A percentile compares a stretch with the other conserved stretches of the same genome.
phyloP scores from a whole-genome alignment of 2,329 filamentous ascomycete genomes.

The Fusarium chaquense region DNA sequence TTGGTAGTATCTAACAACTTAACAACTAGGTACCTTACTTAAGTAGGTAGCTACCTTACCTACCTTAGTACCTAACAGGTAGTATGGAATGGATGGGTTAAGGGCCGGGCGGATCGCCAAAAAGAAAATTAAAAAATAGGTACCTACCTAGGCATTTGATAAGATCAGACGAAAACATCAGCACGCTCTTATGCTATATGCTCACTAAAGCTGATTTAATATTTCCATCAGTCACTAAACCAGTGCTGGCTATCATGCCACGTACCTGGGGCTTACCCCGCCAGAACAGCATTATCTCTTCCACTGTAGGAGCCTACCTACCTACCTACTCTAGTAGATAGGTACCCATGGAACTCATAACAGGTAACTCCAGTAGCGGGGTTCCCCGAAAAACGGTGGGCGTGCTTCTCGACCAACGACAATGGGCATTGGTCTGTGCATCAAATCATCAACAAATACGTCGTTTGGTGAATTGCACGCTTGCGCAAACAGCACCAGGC shows the following conservation, averaged over 20 bases:
- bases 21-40: too few relatives aligned
- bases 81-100: background rate
- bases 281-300: constrained; percentile 14
- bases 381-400: constrained; percentile 24
- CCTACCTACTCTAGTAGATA: too few relatives aligned
- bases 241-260: background rate
- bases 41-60: too few relatives aligned
- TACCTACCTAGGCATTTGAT: background rate
- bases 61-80: too few relatives aligned
- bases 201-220: background rate
- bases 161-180: background rate
- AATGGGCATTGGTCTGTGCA: constrained; percentile 38
- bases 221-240: background rate
- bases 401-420: constrained; percentile 36
- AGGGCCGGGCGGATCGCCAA: background rate
- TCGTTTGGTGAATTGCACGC: constrained; percentile 39
- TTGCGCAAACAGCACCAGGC: constrained; percentile 36
- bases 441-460: constrained; percentile 43
- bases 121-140: background rate
- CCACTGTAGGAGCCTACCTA: background rate
- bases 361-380: constrained; percentile 16
- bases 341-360: too few relatives aligned
- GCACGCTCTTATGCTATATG: background rate
- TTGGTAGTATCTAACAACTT: background rate
- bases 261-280: constrained; percentile 20